phyloP scores from a whole-genome alignment of 805 yeast genomes.

The Debaryomyces hansenii region DNA sequence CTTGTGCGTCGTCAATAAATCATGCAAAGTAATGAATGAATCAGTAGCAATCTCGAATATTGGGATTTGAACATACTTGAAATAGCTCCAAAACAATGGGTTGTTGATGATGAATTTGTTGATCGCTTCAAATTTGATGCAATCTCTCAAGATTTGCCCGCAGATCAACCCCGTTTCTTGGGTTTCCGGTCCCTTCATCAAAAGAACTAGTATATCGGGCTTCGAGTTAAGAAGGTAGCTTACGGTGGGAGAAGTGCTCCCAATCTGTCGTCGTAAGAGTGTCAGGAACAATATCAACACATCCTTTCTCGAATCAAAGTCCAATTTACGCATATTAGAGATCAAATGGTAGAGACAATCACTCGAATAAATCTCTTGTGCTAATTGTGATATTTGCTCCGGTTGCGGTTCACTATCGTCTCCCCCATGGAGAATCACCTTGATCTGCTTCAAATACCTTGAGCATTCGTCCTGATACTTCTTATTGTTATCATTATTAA shows the following conservation, averaged over 20 bases:
- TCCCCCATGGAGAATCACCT: conserved; percentile 68
- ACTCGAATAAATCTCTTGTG: conserved; percentile 73
- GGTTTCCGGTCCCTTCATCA: conserved; percentile 72
- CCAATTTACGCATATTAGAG: conserved; percentile 61
- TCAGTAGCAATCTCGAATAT: conserved; percentile 91
- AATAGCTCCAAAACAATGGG: conserved; percentile 75
- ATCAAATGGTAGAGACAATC: conserved; percentile 69
- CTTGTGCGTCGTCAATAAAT: conserved; percentile 68
- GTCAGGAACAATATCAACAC: conserved; percentile 72
- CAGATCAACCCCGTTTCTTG: conserved; percentile 71
- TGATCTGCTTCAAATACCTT: conserved; percentile 62
- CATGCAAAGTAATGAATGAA: conserved; percentile 75
- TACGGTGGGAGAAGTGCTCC: conserved; percentile 79
- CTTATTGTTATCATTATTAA: conserved; percentile 26
- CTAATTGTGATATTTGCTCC: conserved; percentile 72
- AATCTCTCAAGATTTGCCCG: conserved; percentile 81
- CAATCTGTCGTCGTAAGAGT: conserved; percentile 74
- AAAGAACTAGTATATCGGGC: conserved; percentile 61
- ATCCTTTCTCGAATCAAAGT: conserved; percentile 88
- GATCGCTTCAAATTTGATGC: conserved; percentile 74
- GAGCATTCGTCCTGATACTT: conserved; percentile 73
- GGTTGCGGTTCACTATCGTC: conserved; percentile 63
- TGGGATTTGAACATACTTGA: conserved; percentile 70
- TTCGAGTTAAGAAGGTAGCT: conserved; percentile 67
- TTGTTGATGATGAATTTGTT: conserved; percentile 59